phyloP scores from a whole-genome alignment of 306 rosid genomes.

The Urtica urens region DNA sequence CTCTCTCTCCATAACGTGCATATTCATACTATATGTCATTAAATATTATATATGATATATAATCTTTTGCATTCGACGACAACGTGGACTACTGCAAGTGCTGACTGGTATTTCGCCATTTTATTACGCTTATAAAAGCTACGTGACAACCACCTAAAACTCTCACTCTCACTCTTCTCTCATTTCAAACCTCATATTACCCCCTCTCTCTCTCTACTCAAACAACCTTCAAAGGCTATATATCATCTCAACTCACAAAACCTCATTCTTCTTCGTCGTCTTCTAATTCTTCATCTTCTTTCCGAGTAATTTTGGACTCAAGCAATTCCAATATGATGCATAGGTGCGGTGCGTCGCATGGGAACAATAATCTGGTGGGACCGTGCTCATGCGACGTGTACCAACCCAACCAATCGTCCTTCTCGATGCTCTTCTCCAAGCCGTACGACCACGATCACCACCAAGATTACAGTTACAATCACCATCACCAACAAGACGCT shows the following conservation, averaged over 20 bases:
- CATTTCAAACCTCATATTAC: slow-evolving; percentile 30
- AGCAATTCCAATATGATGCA: slow-evolving; percentile 33
- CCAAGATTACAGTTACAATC: slow-evolving; percentile 4
- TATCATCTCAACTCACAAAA: neutral
- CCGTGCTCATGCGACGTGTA: slow-evolving; percentile 52
- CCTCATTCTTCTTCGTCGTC: neutral
- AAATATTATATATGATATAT: too few species aligned
- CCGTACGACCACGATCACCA: slow-evolving; percentile 23
- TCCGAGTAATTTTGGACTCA: neutral
- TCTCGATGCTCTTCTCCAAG: slow-evolving; percentile 47
- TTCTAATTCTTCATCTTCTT: neutral
- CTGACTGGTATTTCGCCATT: slow-evolving; percentile 73
- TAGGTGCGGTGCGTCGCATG: slow-evolving; percentile 40
- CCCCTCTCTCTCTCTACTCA: neutral
- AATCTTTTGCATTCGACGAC: slow-evolving; percentile 44
- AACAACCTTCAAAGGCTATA: neutral
- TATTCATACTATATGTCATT: neutral
- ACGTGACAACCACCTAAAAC: slow-evolving; percentile 31
- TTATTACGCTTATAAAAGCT: slow-evolving; percentile 40
- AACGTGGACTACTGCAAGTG: slow-evolving; percentile 71
- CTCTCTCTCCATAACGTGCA: neutral
- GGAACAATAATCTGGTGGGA: slow-evolving; percentile 50
- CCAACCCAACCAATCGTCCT: slow-evolving; percentile 38
- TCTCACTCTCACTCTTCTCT: slow-evolving; percentile 9
- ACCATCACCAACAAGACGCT: slow-evolving; percentile 2